Base-by-base conservation (phyloP, 768 basidiomycete genomes). In the Cystobasidium onofrii region DNA sequence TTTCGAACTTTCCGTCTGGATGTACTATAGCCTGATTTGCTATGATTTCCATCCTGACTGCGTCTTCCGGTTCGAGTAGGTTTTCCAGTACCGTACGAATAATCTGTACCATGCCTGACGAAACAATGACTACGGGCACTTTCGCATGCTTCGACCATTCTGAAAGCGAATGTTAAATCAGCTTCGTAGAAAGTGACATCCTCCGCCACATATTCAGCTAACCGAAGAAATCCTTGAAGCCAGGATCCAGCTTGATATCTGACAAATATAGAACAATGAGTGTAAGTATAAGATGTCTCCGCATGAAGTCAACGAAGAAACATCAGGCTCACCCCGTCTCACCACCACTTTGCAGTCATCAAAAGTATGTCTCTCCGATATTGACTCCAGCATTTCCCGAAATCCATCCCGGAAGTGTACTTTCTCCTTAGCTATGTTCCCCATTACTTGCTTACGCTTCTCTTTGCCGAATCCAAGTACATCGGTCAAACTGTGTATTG, bases 91-190 rank as follows among this genome's bases (percentile, higher is more conserved):
- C 89, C 0, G 91, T 91, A 50, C 91, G 90, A 77, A 99, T 97
- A 76, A 90, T 86, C 15, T 94, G 93, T 12, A 88, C 88, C 93
- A 96, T 96, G 27, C 93, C 94, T 10, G 33, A 92, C 3, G 94
- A 96, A 52, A 96, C 91, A 80, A 97, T 91, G 75, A 95, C 88
- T 75, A 96, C 85, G 15, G 96, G 96, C 57, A 98, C 86, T 76
- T 88, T 88, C 57, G 87, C 84, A 1, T 81, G 82, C 78, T 90
- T 89, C 82, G 91, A 94, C 87, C 89, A 98, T 20, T 83, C 81
- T 64, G 34, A 12, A 9, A 4, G 15, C 3, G 7, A 29, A 12
- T 29, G 33, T 27, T 9, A 13, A 29, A 7, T 27, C 31, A 34
- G 29, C 25, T 29, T 29, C 20, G 27, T 60, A 4, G 9, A n/a